Evolutionary conservation across 179 eudicot genomes (phyloP).

Genomic region (Beta corolliflora): DNA sequence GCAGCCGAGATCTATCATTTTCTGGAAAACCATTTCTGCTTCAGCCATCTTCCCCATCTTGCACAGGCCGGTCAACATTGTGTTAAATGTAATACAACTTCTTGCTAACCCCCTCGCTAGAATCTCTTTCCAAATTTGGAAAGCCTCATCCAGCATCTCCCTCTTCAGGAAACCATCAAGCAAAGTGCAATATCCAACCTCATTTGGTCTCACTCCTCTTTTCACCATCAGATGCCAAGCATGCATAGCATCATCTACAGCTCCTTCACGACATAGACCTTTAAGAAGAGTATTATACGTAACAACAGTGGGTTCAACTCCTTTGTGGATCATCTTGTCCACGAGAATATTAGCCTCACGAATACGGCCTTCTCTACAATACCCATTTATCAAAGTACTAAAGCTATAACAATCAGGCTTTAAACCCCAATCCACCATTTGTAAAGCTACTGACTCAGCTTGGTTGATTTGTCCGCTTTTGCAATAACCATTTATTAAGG

Average conservation of each 20-base stretch:
- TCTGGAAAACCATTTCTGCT: constrained; percentile 56
- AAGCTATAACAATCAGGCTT: constrained; percentile 83
- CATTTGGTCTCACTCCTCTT: constrained; percentile 63
- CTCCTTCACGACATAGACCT: constrained; percentile 59
- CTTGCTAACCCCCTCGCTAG: constrained; percentile 51
- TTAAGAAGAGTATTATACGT: constrained; percentile 77
- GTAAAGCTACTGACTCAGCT: constrained; percentile 45
- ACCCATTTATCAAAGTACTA: constrained; percentile 73
- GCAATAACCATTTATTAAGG: constrained; percentile 82
- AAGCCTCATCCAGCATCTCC: constrained; percentile 51
- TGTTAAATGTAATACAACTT: constrained; percentile 49
- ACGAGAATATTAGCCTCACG: constrained; percentile 59
- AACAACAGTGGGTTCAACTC: constrained; percentile 49
- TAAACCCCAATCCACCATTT: constrained; percentile 63
- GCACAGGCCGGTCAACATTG: constrained; percentile 75
- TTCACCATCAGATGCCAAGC: constrained; percentile 69
- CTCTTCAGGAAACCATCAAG: constrained; percentile 63
- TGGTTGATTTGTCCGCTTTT: constrained; percentile 56
- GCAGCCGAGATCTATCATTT: constrained; percentile 63
- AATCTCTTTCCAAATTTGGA: constrained; percentile 66
- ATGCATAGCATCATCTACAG: constrained; percentile 57
- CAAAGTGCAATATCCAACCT: constrained; percentile 68
- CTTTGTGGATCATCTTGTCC: constrained; percentile 58
- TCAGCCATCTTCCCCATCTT: constrained; percentile 71
- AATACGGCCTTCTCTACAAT: constrained; percentile 55